Base-by-base conservation (phyloP, 2,329 filamentous ascomycete species). In the Dothideomycetidae sp. region DNA sequence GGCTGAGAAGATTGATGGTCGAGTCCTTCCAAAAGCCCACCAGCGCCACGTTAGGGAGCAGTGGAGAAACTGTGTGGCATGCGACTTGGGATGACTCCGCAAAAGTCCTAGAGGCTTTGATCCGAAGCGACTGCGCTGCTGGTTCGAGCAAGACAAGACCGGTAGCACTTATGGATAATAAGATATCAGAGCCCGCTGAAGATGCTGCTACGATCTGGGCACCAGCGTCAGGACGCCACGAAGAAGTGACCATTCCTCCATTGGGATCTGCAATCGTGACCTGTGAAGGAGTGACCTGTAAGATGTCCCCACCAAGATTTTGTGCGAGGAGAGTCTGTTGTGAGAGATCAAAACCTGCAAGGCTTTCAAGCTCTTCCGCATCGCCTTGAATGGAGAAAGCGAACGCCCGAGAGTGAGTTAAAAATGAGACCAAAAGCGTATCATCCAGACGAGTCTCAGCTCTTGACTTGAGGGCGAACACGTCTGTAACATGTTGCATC, bases 21-120 rank as follows among this genome's bases (percentile, higher is more conserved):
- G 83, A 81, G n/a, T 78, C 77, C 44, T 81, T 75, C 75, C 88
- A 96, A 58, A 92, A 90, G 1, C 85, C 86, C 11, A 90, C 69
- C 17, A 93, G 77, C 39, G 81, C 88, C 19, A 84, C 62, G 33
- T 72, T 66, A 3, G 68, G 62, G 10, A 78, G 62, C 23, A 71
- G 64, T 3, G 71, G 64, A 0, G 85, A 75, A 2, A 90, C 69
- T 32, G 88, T 76, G 7, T 96, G 67, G 49, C 86, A 93, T 2
- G 90, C 82, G 21, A 96, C 73, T 54, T 96, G 84, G 45, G 84
- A 80, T 21, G 75, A 66, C 11, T 69, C 61, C 1, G 68, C 66
- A 35, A 83, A 71, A 4, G 73, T 63, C 50, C 78, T 78, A 42
- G 72, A 61, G 4, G 66, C 64, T 3, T 71, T 61, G 14, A 74